Percentiles rank a stretch among this genome's conserved stretches.
phyloP scores from a whole-genome alignment of 345 rosid species.

The Salix suchowensis region DNA sequence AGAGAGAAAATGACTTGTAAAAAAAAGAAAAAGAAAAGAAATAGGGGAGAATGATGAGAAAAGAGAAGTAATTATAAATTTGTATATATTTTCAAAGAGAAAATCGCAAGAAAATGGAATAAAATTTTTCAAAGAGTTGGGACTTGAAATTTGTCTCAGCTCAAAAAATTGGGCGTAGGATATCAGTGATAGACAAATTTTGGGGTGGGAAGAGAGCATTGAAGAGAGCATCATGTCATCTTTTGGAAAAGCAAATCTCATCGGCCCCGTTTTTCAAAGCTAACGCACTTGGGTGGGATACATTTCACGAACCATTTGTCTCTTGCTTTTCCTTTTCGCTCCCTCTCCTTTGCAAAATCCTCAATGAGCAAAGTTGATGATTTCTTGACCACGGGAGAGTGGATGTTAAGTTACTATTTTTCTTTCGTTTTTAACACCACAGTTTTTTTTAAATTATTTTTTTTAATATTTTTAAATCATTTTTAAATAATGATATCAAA shows the following conservation, averaged over 20 bases:
- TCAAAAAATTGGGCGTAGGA: not conserved
- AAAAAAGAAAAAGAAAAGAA: no score
- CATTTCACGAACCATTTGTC: not conserved
- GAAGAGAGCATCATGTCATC: not conserved
- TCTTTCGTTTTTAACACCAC: no score
- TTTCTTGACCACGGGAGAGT: not conserved
- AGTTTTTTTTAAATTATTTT: no score
- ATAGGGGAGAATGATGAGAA: no score
- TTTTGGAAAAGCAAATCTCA: constrained; percentile 7
- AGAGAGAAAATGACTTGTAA: no score
- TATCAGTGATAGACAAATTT: not conserved
- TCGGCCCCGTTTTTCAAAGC: constrained; percentile 8
- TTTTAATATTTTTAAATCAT: no score
- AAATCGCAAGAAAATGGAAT: no score
- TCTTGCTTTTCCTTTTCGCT: not conserved
- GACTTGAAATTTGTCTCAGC: not conserved
- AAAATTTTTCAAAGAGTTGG: no score
- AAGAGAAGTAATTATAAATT: no score
- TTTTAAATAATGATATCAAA: no score
- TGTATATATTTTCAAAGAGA: no score
- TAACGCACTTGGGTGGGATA: not conserved
- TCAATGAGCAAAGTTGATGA: not conserved
- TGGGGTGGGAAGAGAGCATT: not conserved
- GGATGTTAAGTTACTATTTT: no score
- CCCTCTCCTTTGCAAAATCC: not conserved